phyloP scores from a whole-genome alignment of 108 stramenopile species.

The Mayamaea pseudoterrestris region DNA sequence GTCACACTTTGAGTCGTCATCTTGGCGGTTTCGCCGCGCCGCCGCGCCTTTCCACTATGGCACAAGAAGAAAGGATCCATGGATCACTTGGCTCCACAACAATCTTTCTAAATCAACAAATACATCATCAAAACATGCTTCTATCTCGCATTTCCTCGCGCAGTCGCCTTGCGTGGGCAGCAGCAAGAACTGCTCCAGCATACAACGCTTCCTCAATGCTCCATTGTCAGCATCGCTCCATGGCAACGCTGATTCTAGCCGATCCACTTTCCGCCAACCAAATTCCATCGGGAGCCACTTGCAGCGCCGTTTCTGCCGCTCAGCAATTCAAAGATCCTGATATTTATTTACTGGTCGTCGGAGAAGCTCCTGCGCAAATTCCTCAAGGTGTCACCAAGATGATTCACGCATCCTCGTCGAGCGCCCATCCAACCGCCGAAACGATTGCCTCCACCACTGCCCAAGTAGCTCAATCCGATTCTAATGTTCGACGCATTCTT shows the following conservation, averaged over 20 bases:
- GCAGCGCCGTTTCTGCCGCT: constrained; percentile 56
- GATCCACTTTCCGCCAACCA: constrained; percentile 40
- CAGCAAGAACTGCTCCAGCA: too few relatives aligned
- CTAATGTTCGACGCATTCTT: constrained; percentile 65
- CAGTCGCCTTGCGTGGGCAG: too few relatives aligned
- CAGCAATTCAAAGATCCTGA: constrained; percentile 29
- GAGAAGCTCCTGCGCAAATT: constrained; percentile 23
- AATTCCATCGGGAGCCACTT: constrained; percentile 21
- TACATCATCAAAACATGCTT: too few relatives aligned
- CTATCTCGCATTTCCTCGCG: too few relatives aligned
- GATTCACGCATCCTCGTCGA: constrained; percentile 18
- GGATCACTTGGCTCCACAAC: too few relatives aligned
- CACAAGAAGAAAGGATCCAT: too few relatives aligned
- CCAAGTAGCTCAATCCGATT: constrained; percentile 22
- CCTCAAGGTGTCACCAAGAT: constrained; percentile 54
- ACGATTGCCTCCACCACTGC: constrained; percentile 53
- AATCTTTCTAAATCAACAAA: too few relatives aligned
- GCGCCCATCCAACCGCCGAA: constrained; percentile 24
- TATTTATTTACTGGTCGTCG: constrained; percentile 52
- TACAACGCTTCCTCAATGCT: too few relatives aligned
- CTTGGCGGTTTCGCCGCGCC: too few relatives aligned
- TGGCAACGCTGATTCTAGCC: constrained; percentile 63
- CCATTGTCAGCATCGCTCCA: too few relatives aligned
- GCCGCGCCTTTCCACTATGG: too few relatives aligned
- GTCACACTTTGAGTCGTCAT: too few relatives aligned